Percentiles rank a stretch among this genome's conserved stretches.
phyloP scores from a whole-genome alignment of 768 basidiomycete species.

The Hemileccinum rubropunctum region DNA sequence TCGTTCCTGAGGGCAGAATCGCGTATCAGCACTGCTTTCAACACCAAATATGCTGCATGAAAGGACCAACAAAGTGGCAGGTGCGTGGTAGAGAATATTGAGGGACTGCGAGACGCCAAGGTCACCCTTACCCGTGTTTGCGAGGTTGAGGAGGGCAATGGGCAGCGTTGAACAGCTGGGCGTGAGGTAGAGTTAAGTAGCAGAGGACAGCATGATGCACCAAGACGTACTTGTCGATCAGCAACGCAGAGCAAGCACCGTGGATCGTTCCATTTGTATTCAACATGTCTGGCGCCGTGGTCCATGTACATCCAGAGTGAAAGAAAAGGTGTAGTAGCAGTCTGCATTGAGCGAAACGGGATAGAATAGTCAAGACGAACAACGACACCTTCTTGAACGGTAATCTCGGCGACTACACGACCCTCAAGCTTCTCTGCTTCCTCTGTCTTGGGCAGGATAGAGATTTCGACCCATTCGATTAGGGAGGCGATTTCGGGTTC shows the following conservation, averaged over 20 bases:
- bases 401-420: conserved; percentile 43
- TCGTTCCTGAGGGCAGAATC: conserved; percentile 39
- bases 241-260: conserved; percentile 52
- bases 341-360: not conserved
- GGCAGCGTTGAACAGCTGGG: conserved; percentile 51
- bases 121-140: conserved; percentile 28
- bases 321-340: not conserved
- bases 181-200: not conserved
- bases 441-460: conserved; percentile 42
- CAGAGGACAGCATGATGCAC: not conserved
- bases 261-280: conserved; percentile 48
- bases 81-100: conserved; percentile 54
- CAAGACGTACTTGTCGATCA: conserved; percentile 49
- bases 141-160: conserved; percentile 33
- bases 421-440: conserved; percentile 44
- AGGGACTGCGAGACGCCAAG: conserved; percentile 49
- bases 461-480: conserved; percentile 39
- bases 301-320: too few relatives aligned
- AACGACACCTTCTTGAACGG: conserved; percentile 40
- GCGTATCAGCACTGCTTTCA: not conserved
- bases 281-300: conserved; percentile 55
- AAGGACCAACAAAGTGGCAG: conserved; percentile 47
- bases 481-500: conserved; percentile 22
- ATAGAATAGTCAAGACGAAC: too few relatives aligned
- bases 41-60: not conserved